Evolutionary conservation across 768 basidiomycete genomes (phyloP).

Genomic region (Rhodosporidiobolus sp.): DNA sequence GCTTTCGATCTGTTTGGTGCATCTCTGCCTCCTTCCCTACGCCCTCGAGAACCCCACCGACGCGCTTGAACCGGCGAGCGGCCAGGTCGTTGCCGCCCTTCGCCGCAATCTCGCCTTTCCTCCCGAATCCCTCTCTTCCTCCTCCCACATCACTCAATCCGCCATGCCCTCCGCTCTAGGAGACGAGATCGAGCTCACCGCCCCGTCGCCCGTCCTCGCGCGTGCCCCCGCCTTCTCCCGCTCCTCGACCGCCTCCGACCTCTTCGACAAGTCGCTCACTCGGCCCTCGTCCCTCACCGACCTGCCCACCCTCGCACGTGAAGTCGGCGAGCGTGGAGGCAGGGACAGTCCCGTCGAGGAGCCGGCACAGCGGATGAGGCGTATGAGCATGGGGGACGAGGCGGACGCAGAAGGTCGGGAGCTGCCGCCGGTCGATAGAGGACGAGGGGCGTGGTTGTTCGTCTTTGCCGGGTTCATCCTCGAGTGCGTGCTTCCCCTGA

Average conservation of each 20-base stretch:
- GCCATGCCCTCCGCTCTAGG: background rate
- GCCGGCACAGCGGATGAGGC: slow-evolving; percentile 2
- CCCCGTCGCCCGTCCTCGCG: background rate
- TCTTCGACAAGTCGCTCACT: background rate
- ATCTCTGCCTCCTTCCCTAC: no score
- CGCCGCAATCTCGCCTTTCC: no score
- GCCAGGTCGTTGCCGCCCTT: no score
- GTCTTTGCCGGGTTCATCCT: slow-evolving; percentile 18
- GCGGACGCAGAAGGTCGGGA: background rate
- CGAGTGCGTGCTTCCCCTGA: slow-evolving; percentile 4
- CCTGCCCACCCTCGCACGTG: background rate
- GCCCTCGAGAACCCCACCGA: no score
- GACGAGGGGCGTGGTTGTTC: slow-evolving; percentile 17
- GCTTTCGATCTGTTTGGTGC: no score
- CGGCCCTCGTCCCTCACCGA: background rate
- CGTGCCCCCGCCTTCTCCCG: background rate
- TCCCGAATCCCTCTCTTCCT: no score
- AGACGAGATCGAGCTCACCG: slow-evolving; percentile 6
- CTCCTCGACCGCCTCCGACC: background rate
- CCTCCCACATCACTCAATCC: background rate
- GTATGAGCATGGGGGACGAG: slow-evolving; percentile 20
- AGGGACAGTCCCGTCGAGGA: background rate
- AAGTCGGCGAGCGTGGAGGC: background rate
- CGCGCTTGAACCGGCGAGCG: no score
- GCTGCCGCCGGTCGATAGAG: slow-evolving; percentile 15